These are phyloP conservation scores for Leucocoprinus sp. DNA, from an alignment of 768 basidiomycete genomes.

Conservation along the genomic window DNA sequence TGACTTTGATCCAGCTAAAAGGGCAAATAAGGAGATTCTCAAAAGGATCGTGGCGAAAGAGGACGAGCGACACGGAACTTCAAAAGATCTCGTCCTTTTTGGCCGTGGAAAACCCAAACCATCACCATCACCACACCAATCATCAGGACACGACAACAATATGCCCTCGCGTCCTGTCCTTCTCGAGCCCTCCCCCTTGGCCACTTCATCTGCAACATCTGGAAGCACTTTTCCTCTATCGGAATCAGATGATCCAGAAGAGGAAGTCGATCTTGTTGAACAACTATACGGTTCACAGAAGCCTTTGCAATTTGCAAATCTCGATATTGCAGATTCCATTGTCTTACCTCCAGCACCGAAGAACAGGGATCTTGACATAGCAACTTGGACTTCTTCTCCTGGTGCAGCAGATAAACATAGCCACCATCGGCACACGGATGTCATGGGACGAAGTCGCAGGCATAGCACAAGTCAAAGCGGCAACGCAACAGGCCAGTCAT, in stretches of 20 bases:
- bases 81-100: conserved; percentile 46
- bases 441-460: not conserved
- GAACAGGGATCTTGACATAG: conserved; percentile 85
- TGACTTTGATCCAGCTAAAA: conserved; percentile 81
- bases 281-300: conserved; percentile 83
- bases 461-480: not conserved
- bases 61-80: conserved; percentile 47
- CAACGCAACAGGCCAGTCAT: not conserved
- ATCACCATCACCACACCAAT: conserved; percentile 16
- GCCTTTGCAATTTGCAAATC: conserved; percentile 56
- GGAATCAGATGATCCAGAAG: conserved; percentile 34
- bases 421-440: not conserved
- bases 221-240: conserved; percentile 16
- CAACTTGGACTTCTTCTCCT: conserved; percentile 56
- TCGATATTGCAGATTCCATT: conserved; percentile 81
- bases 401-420: conserved; percentile 13
- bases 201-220: conserved; percentile 16
- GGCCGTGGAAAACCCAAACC: conserved; percentile 17
- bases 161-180: not conserved
- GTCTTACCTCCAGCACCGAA: conserved; percentile 76
- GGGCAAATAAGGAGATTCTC: conserved; percentile 80
- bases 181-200: not conserved
- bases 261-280: conserved; percentile 96
- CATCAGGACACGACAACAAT: conserved; percentile 23
- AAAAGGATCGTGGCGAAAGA: conserved; percentile 69